Evolutionary conservation across 345 rosid genomes (phyloP), one percentile per base, ranked within the genome.

Genomic region (Excoecaria agallocha): DNA sequence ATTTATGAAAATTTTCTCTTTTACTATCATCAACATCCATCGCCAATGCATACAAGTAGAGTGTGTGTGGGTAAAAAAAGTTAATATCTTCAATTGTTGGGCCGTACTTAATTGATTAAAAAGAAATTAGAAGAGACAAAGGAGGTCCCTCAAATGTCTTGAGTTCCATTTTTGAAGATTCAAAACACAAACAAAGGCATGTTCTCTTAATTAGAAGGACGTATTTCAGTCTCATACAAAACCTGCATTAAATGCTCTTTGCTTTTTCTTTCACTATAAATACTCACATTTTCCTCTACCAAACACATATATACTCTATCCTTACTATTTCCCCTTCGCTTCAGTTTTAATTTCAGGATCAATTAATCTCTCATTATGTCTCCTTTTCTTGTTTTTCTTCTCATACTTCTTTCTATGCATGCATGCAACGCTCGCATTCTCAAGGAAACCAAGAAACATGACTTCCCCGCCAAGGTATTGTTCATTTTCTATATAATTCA

Each of bases 191-290:
- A 83, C 91, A 88, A 62, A 73, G 46, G 83, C 91, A 88, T 82
- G 89, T 88, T 88, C 91, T 86, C 86, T 71, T 83, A 10, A 30
- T 30, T 30, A 30, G 2, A 77, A 76, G 71, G 63, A 79, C 75
- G 66, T 73, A 49, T 66, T 66, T 68, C 83, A 74, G 41, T 75
- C 65, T 78, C 80, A 25, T 77, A 80, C 80, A 79, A 79, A 77
- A 80, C 81, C 80, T 72, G 78, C 89, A 86, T 84, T 88, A 38
- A 86, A 83, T 86, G 86, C 85, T 74, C 30, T 72, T 43, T 76
- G 68, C 57, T 84, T 65, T 79, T 76, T 66, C 81, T 22, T 8
- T 24, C 78, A 38, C 50, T 83, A 83, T 84, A 84, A 70, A 81
- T 84, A 81, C 82, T 61, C 48, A 43, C 48, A 43, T 10, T 6